Evolutionary conservation across 208 protist genomes (phyloP), one percentile per base, ranked within the genome.

Genomic region (Trypanosoma rangeli): DNA sequence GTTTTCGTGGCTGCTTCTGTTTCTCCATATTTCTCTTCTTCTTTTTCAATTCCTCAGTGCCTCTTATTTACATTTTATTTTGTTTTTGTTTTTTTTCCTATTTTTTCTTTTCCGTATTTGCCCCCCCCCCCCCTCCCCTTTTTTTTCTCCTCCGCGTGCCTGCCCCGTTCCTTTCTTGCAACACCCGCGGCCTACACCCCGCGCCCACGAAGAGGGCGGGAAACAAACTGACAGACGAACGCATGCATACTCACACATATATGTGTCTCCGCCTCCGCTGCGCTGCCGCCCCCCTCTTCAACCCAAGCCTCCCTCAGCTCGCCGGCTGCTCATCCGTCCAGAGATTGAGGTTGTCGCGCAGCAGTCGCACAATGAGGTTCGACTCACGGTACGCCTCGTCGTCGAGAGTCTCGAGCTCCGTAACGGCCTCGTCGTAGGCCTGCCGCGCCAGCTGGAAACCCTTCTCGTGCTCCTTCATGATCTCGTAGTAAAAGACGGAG

Each of bases 401-500:
- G 60, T 90, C 84, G 37, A 99, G 92, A 24, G 87, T 97, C 74
- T 99, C 98, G 18, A 99, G 79, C 76, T 99, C 98, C 58, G 95
- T 96, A 33, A 98, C 94, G 60, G 96, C 97, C 74, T 98, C 97
- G 59, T 98, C 94, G 78, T 98, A 98, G 16, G 96, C 95, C 78
- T 88, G 77, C 59, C 96, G 95, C 10, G 97, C 97, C 49, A 98
- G 88, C 70, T 94, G 84, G 85, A 94, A 94, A 64, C 87, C 86
- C 79, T 94, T 88, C 62, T 99, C 96, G 76, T 98, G 96, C 57
- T 93, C 83, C 76, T 99, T 98, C 73, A 99, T 86, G 77, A 99
- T 99, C 86, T 99, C 98, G 84, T 99, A 99, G 86, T 99, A 99
- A 85, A 99, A 99, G 49, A 99, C 98, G 33, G 98, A 99, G 82